A percentile compares a stretch with the other conserved stretches of the same genome.
Conservation (phyloP, 179 eudicot species). For the Pouteria campechiana region DNA sequence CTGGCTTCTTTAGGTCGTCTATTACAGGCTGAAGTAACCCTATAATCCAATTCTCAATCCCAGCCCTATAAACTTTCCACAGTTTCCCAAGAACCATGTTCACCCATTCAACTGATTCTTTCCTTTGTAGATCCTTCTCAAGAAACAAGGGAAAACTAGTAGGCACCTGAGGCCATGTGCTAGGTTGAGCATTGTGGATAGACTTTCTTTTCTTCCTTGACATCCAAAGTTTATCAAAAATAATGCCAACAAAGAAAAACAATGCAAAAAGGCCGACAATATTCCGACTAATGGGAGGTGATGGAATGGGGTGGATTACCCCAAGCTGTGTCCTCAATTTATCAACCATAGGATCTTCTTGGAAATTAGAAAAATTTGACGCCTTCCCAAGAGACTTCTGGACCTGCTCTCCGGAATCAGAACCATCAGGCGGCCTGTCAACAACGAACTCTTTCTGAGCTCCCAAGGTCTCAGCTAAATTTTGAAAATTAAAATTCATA, state of each 20-base stretch:
- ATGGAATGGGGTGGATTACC: slow-evolving; percentile 77
- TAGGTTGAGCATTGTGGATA: slow-evolving; percentile 20
- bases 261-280: slow-evolving; percentile 62
- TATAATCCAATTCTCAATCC: slow-evolving; percentile 80
- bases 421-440: slow-evolving; percentile 27
- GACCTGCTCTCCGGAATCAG: slow-evolving; percentile 19
- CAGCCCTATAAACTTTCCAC: slow-evolving; percentile 86
- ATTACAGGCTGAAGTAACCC: slow-evolving; percentile 94
- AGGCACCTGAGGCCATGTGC: slow-evolving; percentile 58
- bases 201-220: slow-evolving; percentile 41
- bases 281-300: slow-evolving; percentile 58
- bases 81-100: slow-evolving; percentile 95
- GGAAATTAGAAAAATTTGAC: slow-evolving; percentile 36
- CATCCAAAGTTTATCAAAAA: slow-evolving; percentile 76
- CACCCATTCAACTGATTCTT: slow-evolving; percentile 98
- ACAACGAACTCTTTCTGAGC: slow-evolving; percentile 11
- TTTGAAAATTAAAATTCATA: too few species aligned
- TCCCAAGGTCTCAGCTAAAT: too few species aligned
- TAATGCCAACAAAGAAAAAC: slow-evolving; percentile 90
- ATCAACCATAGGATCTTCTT: slow-evolving; percentile 83
- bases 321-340: slow-evolving; percentile 89
- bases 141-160: slow-evolving; percentile 54
- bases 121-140: slow-evolving; percentile 93
- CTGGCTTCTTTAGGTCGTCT: slow-evolving; percentile 76
- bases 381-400: slow-evolving; percentile 33